phyloP scores from a whole-genome alignment of 495 filamentous ascomycete genomes.

The Annulohypoxylon maeteangense region DNA sequence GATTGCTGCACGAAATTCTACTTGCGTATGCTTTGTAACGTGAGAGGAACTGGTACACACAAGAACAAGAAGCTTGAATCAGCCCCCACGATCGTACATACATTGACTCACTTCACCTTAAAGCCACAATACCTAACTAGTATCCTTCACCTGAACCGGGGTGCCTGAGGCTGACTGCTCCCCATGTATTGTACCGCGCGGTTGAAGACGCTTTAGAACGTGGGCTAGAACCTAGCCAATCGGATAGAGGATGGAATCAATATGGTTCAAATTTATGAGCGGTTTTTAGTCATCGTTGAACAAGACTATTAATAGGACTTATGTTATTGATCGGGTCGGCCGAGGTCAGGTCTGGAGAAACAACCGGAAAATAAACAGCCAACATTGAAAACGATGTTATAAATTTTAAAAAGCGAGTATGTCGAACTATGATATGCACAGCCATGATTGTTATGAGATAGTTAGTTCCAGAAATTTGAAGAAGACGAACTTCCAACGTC shows the following conservation, averaged over 20 bases:
- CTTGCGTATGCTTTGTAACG: not conserved
- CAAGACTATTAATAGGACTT: constrained; percentile 22
- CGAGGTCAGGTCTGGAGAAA: not conserved
- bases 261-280: not conserved
- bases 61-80: not conserved
- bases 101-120: constrained; percentile 15
- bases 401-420: too few relatives aligned
- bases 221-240: not conserved
- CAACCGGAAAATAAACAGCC: not conserved
- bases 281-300: constrained; percentile 23
- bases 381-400: not conserved
- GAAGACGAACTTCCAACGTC: not conserved
- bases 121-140: not conserved
- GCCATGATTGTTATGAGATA: not conserved
- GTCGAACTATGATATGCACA: too few relatives aligned
- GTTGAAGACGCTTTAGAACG: not conserved
- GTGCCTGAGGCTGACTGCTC: constrained; percentile 25
- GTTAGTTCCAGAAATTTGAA: not conserved
- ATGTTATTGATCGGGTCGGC: constrained; percentile 3
- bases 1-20: not conserved
- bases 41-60: not conserved
- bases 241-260: not conserved
- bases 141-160: constrained; percentile 35
- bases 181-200: not conserved
- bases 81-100: constrained; percentile 6